Evolutionary conservation across 192 early-diverging fungal genomes (phyloP), one percentile per base, ranked within the genome.

Genomic region (Lunasporangiospora selenospora): DNA sequence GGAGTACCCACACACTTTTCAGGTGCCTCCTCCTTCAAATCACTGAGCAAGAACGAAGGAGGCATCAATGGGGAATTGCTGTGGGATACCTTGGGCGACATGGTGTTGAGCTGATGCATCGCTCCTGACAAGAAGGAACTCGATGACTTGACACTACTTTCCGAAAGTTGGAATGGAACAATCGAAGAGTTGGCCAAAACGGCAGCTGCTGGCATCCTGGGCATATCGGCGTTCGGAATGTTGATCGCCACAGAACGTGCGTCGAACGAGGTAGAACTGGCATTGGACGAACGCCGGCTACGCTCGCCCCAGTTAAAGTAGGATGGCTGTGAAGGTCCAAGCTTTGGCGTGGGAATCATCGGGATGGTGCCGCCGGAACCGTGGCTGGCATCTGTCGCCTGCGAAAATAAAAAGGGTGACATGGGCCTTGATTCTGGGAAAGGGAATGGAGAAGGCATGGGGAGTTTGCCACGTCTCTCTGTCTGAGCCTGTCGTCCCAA

Each of bases 1-100:
- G 93, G 93, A 15, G 93, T 95, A n/a, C 93, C 93, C 15, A 90
- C 88, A 52, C 89, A 90, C 13, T 77, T 78, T 40, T 88, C 86
- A 12, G 67, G 60, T 0, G 69, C 62, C 31, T 66, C 80, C 53
- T 67, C 75, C 51, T 57, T 87, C 78, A 52, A 71, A 57, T 54
- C 75, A 56, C 55, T 86, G 31, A 66, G 82, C 66, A 64, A 67
- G 34, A 66, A 76, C 40, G 51, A 85, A 21, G 43, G 83, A 27
- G 54, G 80, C 46, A 51, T 81, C 63, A 45, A 73, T 38, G 62
- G 58, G 4, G 69, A 73, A 31, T 73, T 73, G 18, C 61, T 43
- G 29, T 73, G 69, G 0, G 60, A 73, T 3, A 43, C 53, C 49
- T 73, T 73, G 33, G 69, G 69, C 23, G 69, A 59, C 47, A 63